phyloP scores from a whole-genome alignment of 2,329 filamentous ascomycete genomes.

The Paecilomyces variotii region DNA sequence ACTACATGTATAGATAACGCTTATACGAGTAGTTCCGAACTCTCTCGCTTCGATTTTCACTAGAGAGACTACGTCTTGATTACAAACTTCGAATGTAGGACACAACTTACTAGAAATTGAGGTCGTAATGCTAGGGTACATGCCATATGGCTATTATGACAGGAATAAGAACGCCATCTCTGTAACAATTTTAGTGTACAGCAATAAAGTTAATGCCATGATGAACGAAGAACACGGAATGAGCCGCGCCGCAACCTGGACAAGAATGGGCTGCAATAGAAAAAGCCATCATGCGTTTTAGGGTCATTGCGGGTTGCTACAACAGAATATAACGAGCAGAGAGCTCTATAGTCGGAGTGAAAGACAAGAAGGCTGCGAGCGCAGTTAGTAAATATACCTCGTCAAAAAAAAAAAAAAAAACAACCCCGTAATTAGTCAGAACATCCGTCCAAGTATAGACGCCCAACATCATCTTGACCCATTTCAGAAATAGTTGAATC shows the following conservation, averaged over 20 bases:
- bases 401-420: not conserved
- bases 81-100: not conserved
- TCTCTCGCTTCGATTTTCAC: no score
- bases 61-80: not conserved
- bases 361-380: not conserved
- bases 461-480: conserved; percentile 24
- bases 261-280: not conserved
- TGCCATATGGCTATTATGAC: not conserved
- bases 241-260: not conserved
- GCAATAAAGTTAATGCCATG: not conserved
- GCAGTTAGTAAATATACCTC: not conserved
- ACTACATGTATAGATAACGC: no score
- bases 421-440: conserved; percentile 10
- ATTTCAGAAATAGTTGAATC: conserved; percentile 28
- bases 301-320: not conserved
- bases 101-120: not conserved
- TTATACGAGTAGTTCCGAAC: no score
- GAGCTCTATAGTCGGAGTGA: not conserved
- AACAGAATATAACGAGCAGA: conserved; percentile 4
- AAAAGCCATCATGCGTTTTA: not conserved
- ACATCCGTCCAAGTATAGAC: conserved; percentile 23
- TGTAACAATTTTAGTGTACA: not conserved
- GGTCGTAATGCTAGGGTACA: not conserved
- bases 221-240: not conserved
- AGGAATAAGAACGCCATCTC: not conserved